Evolutionary conservation across 306 rosid species (phyloP), one percentile per base, ranked within the genome.

Genomic region (Cicer bijugum): DNA sequence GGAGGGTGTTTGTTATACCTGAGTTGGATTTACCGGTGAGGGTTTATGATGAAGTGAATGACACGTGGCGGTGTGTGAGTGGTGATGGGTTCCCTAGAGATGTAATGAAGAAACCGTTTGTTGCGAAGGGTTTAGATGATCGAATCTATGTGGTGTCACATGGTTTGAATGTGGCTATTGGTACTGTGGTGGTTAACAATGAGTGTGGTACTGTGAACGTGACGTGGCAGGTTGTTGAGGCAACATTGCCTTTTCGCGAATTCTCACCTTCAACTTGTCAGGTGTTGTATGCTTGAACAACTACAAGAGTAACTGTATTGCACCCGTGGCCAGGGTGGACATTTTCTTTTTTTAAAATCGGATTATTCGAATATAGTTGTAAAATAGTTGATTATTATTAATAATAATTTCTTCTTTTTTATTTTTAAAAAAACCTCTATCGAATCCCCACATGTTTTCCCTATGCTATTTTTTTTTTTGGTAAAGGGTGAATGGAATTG

Each of bases 11-110:
- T 1, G 71, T 80, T 80, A 69, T 91, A 6, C 57, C 92, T 0
- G 94, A 91, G 63, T 92, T 91, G 0, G 92, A 91, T 4, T 77
- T 85, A 3, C 87, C 81, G 61, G 78, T 89, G n/a, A 91, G 89
- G 73, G 82, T 80, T 23, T 91, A 91, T 68, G 82, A 86, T 0
- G 77, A 80, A 0, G 73, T 37, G 1, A 14, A 40, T 0, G 94
- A 91, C 88, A 78, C 81, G 77, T 91, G 97, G 94, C 75, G 28
- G n/a, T 16, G 64, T 2, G 90, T 87, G 28, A 68, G 64, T 0
- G 97, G 97, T 12, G 92, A 81, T 0, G 73, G 69, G 15, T 85
- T 91, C 14, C 97, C 97, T 0, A 71, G 89, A 15, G 88, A 74
- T 9, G 45, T 12, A 6, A 65, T 91, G 39, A 78, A 69, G 69